phyloP scores from a whole-genome alignment of 345 rosid genomes.

The Rhizophora mangle region DNA sequence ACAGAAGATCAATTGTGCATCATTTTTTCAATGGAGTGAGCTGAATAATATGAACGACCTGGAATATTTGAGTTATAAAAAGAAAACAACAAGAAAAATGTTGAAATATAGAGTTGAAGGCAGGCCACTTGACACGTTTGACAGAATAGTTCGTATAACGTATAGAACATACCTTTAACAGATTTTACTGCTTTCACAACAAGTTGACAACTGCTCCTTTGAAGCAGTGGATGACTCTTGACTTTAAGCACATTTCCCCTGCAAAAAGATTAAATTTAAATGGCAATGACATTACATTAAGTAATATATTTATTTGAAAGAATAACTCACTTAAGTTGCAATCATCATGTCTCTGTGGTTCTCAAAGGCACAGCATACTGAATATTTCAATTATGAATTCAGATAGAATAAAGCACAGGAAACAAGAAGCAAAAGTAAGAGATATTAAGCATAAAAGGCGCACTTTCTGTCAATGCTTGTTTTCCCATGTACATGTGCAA shows the following conservation, averaged over 20 bases:
- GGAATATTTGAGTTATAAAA: slow-evolving; percentile 38
- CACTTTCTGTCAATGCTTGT: slow-evolving; percentile 91
- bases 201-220: slow-evolving; percentile 82
- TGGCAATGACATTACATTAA: slow-evolving; percentile 6
- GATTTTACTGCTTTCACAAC: slow-evolving; percentile 78
- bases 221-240: slow-evolving; percentile 69
- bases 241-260: slow-evolving; percentile 68
- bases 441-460: slow-evolving; percentile 18
- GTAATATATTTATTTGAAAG: slow-evolving; percentile 2
- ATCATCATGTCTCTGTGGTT: slow-evolving; percentile 42
- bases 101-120: neutral
- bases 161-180: slow-evolving; percentile 60
- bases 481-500: slow-evolving; percentile 45
- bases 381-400: slow-evolving; percentile 25
- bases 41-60: slow-evolving; percentile 87
- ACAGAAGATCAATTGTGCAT: slow-evolving; percentile 81
- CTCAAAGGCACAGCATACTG: slow-evolving; percentile 67
- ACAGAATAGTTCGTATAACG: neutral
- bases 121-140: neutral
- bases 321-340: slow-evolving; percentile 71
- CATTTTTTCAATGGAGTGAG: slow-evolving; percentile 66
- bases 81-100: neutral
- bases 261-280: slow-evolving; percentile 11
- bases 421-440: neutral
- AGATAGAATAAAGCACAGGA: slow-evolving; percentile 6